Evolutionary conservation across 2,329 filamentous ascomycete genomes (phyloP).

Genomic region (Colletotrichum acutatum): DNA sequence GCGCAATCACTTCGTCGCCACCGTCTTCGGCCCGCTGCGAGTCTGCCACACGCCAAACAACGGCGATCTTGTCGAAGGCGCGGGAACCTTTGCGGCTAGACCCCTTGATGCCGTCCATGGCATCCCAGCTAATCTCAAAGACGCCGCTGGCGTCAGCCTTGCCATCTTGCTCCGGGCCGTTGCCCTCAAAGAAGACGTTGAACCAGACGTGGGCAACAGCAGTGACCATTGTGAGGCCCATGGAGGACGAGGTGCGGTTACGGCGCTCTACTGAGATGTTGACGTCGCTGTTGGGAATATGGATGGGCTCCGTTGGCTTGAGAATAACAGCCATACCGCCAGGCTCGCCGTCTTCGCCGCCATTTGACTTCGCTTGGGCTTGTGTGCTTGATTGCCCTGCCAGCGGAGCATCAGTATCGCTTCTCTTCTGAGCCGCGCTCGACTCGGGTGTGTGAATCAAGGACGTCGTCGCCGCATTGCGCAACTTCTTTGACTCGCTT

Average conservation of each 20-base stretch:
- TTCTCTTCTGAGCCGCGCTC: constrained; percentile 18
- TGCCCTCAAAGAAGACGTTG: constrained; percentile 92
- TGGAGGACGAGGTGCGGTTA: constrained; percentile 79
- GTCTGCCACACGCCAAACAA: constrained; percentile 78
- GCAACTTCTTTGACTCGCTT: constrained; percentile 36
- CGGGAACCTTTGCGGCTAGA: constrained; percentile 83
- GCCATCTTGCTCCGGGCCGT: constrained; percentile 75
- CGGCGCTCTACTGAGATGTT: constrained; percentile 91
- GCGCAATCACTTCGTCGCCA: constrained; percentile 39
- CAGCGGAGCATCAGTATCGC: constrained; percentile 11
- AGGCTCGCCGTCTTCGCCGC: constrained; percentile 49
- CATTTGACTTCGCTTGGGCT: constrained; percentile 13
- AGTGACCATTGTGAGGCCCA: constrained; percentile 90
- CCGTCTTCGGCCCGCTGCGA: constrained; percentile 29
- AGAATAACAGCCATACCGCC: constrained; percentile 83
- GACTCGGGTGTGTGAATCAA: constrained; percentile 41
- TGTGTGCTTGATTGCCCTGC: constrained; percentile 7
- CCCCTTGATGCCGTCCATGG: constrained; percentile 95
- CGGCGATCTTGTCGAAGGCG: constrained; percentile 83
- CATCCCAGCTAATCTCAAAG: constrained; percentile 69
- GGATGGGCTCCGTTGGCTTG: constrained; percentile 74
- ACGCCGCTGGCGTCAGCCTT: constrained; percentile 73
- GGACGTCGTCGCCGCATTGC: constrained; percentile 44
- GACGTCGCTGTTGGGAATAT: constrained; percentile 83
- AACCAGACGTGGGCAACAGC: constrained; percentile 97